Percentiles rank a stretch among this genome's conserved stretches.
Conservation (phyloP, 2,329 filamentous ascomycete genomes). For the Helotiales sp. region DNA sequence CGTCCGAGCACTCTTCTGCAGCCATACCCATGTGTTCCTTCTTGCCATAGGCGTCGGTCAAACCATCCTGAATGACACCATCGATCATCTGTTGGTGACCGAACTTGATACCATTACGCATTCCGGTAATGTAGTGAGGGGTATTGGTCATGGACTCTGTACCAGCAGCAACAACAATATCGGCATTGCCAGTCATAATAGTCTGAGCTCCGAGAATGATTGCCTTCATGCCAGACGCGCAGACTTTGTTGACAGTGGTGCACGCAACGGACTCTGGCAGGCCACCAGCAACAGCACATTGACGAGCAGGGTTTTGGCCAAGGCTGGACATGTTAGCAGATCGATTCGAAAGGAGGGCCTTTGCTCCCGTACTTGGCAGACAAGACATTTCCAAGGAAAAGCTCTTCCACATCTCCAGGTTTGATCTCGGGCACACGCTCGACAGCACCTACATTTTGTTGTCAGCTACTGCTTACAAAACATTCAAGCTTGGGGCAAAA, state of each 20-base stretch:
- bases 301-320: slow-evolving; percentile 93
- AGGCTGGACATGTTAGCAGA: slow-evolving; percentile 55
- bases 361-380: slow-evolving; percentile 74
- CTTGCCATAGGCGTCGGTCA: slow-evolving; percentile 88
- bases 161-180: slow-evolving; percentile 90
- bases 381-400: slow-evolving; percentile 97
- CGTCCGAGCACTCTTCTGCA: slow-evolving; percentile 86
- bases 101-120: slow-evolving; percentile 89
- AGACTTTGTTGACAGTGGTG: slow-evolving; percentile 99
- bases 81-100: slow-evolving; percentile 88
- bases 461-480: slow-evolving; percentile 15
- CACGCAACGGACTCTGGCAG: slow-evolving; percentile 77
- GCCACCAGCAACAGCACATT: slow-evolving; percentile 88
- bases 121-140: slow-evolving; percentile 88
- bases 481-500: not conserved
- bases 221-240: slow-evolving; percentile 91
- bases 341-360: slow-evolving; percentile 10
- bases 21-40: slow-evolving; percentile 96
- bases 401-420: slow-evolving; percentile 87
- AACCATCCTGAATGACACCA: slow-evolving; percentile 88
- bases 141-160: slow-evolving; percentile 98
- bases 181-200: slow-evolving; percentile 94
- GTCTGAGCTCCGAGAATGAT: slow-evolving; percentile 94
- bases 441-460: slow-evolving; percentile 60
- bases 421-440: slow-evolving; percentile 85